A percentile compares a stretch with the other conserved stretches of the same genome.
phyloP scores from a whole-genome alignment of 208 protist genomes.

The Phytomonas serpens region DNA sequence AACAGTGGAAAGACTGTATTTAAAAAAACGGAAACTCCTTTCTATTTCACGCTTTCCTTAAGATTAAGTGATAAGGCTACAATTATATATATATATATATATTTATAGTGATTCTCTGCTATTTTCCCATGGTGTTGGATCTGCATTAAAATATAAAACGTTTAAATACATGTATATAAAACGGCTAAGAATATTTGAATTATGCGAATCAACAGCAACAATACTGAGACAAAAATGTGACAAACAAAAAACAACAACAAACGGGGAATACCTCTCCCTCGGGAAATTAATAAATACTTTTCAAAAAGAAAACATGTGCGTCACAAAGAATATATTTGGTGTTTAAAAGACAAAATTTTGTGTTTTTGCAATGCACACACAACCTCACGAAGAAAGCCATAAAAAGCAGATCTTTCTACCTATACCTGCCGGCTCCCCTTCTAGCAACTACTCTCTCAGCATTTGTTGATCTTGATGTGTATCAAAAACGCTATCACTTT shows the following conservation, averaged over 20 bases:
- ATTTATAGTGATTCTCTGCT: not conserved
- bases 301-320: not conserved
- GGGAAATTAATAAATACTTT: not conserved
- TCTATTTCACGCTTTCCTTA: not conserved
- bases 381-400: not conserved
- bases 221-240: not conserved
- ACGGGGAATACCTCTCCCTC: not conserved
- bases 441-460: not conserved
- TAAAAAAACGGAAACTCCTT: not conserved
- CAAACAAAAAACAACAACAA: not conserved
- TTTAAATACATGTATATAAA: not conserved
- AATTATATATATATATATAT: not conserved
- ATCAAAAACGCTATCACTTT: not conserved
- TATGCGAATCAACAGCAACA: not conserved
- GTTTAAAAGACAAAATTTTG: not conserved
- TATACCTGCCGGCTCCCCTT: not conserved
- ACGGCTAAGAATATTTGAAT: not conserved
- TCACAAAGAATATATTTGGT: not conserved
- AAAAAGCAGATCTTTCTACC: not conserved
- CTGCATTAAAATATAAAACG: not conserved
- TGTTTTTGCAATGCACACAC: not conserved
- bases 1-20: not conserved
- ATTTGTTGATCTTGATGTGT: not conserved
- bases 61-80: not conserved
- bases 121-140: not conserved